Evolutionary conservation across 495 filamentous ascomycete species (phyloP), one percentile per base, ranked within the genome.

Genomic region (Delitschia confertaspora): DNA sequence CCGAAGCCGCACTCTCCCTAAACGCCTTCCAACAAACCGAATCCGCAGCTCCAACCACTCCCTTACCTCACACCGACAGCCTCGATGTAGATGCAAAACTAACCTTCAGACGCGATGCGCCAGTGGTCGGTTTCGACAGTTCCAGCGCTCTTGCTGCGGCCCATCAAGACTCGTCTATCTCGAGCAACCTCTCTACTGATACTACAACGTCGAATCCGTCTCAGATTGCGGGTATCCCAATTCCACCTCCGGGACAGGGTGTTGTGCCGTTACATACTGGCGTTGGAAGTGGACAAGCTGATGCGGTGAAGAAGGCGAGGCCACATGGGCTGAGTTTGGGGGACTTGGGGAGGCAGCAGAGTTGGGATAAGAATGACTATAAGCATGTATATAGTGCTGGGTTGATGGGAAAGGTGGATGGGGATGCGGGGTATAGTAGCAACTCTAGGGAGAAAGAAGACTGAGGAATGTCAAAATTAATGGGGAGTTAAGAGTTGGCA

Each of bases 301-400:
- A 54, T 27, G 54, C 29, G 31, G 19, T 49, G 11, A 57, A 43
- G 42, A 49, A 24, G 34, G 37, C 25, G 6, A 36, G 33, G 31
- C 24, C 34, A 24, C 46, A 19, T 22, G 49, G 49, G 6, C 19
- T 49, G 41, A 58, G 48, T 29, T 27, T 56, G 38, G 48, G 38
- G 5, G 6, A 14, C 10, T 25, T 56, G 25, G 53, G 32, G 4
- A 23, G 43, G 20, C 35, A 53, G 43, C 55, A 50, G 45, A 58
- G 58, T 32, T 58, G 49, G 51, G 58, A 29, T 35, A 46, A 47
- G 40, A 47, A 60, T 38, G 58, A 60, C 39, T 17, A 53, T 26
- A 58, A 51, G 42, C 48, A 47, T 30, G 21, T 45, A 21, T 47
- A 42, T 22, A 47, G 38, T 11, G 40, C 47, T 19, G 11, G 19